These are phyloP conservation scores for Paraconiothyrium brasiliense DNA, from an alignment of 2,329 filamentous ascomycete species.

Conservation along the genomic window DNA sequence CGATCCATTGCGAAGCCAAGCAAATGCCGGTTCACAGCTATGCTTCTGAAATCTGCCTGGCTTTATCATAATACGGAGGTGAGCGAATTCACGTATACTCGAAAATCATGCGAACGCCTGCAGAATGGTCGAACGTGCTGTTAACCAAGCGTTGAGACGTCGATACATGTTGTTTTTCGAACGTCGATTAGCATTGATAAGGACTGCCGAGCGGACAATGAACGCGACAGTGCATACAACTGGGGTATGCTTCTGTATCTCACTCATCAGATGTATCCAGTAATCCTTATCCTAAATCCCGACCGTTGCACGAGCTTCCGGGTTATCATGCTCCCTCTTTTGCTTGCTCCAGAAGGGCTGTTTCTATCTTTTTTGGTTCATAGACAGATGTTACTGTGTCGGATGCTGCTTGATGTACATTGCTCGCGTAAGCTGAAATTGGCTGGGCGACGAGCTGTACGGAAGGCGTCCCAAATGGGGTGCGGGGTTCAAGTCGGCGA, in stretches of 20 bases:
- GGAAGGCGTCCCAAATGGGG: slow-evolving; percentile 9
- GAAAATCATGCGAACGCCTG: not conserved
- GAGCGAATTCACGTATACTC: no score
- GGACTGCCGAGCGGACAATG: not conserved
- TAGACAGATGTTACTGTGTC: not conserved
- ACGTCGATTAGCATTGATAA: not conserved
- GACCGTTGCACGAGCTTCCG: not conserved
- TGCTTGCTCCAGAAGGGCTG: not conserved
- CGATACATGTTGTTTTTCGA: not conserved
- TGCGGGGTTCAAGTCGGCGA: slow-evolving; percentile 16
- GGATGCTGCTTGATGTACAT: not conserved
- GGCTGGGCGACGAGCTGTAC: not conserved
- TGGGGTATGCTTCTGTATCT: not conserved
- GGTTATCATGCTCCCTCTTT: not conserved
- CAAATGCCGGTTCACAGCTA: not conserved
- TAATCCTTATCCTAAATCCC: not conserved
- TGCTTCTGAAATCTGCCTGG: not conserved
- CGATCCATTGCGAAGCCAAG: not conserved
- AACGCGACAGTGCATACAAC: not conserved
- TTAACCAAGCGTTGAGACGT: not conserved
- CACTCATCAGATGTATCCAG: not conserved
- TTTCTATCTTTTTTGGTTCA: not conserved
- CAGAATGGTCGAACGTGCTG: not conserved
- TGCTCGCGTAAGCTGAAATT: slow-evolving; percentile 11
- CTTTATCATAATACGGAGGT: not conserved